phyloP scores from a whole-genome alignment of 2,329 filamentous ascomycete genomes.

The Endothia cerciana region DNA sequence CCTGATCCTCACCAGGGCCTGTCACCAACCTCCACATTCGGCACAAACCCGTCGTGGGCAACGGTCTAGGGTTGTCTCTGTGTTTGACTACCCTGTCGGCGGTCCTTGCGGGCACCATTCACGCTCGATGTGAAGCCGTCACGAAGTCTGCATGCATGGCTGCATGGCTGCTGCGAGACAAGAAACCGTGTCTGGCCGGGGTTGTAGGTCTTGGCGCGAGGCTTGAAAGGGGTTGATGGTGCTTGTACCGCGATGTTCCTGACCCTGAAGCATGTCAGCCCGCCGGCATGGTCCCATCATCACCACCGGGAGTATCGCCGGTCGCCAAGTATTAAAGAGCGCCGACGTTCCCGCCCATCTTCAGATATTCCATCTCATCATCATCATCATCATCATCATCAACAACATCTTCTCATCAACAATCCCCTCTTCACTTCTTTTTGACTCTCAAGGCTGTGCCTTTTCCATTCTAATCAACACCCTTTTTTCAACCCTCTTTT shows the following conservation, averaged over 20 bases:
- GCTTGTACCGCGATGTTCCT: constrained; percentile 8
- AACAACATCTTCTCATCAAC: constrained; percentile 1
- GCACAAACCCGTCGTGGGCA: neutral
- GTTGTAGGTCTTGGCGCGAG: neutral
- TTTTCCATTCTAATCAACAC: constrained; percentile 20
- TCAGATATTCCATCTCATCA: neutral
- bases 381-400: constrained; percentile 13
- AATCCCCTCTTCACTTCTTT: constrained; percentile 17
- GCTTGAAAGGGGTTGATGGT: constrained; percentile 7
- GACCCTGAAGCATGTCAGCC: neutral
- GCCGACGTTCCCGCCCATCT: neutral
- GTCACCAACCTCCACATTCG: constrained; percentile 1
- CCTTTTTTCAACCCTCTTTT: neutral
- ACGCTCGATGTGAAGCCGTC: constrained; percentile 9
- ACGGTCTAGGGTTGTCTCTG: neutral
- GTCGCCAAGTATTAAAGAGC: constrained; percentile 20
- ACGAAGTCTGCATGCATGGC: neutral
- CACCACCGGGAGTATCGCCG: neutral
- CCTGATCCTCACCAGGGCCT: neutral
- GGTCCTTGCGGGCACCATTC: neutral
- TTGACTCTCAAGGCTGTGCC: constrained; percentile 26
- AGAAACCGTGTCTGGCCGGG: neutral
- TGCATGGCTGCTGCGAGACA: neutral
- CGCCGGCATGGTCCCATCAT: neutral
- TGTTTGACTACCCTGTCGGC: neutral